A percentile compares a stretch with the other conserved stretches of the same genome.
phyloP scores from a whole-genome alignment of 2,329 filamentous ascomycete species.

The Dothideomycetes sp. region DNA sequence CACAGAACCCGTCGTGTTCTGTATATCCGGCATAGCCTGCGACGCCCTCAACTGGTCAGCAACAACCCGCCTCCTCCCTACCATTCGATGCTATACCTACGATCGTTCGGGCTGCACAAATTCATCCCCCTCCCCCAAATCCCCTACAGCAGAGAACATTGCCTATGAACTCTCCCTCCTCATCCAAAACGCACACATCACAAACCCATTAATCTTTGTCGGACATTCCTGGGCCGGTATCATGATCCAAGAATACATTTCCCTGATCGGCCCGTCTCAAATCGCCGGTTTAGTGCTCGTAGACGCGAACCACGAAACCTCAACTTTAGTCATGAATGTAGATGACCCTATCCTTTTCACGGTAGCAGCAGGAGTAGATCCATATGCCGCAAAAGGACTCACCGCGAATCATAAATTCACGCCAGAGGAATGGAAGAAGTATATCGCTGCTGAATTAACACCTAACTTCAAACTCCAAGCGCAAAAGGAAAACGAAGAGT shows the following conservation, averaged over 20 bases:
- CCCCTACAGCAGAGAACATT: not conserved
- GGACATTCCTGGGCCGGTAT: slow-evolving; percentile 1
- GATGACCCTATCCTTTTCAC: not conserved
- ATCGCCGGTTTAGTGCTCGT: not conserved
- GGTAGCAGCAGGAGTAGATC: not conserved
- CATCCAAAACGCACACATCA: not conserved
- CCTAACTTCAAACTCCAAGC: not conserved
- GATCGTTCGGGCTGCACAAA: not conserved
- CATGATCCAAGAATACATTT: not conserved
- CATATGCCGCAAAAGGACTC: not conserved
- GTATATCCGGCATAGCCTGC: not conserved
- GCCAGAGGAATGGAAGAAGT: not conserved
- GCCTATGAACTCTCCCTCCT: not conserved
- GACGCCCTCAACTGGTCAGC: not conserved
- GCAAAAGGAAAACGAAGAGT: slow-evolving; percentile 16
- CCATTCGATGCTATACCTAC: not conserved
- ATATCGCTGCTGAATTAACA: not conserved
- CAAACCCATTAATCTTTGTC: not conserved
- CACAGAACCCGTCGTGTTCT: not conserved
- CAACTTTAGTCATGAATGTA: not conserved
- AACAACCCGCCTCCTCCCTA: not conserved
- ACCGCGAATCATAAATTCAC: not conserved
- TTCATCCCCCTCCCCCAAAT: not conserved
- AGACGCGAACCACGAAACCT: not conserved
- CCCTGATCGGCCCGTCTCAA: not conserved